Conservation (phyloP, 2,329 filamentous ascomycete species). For the Xylaria sp. region DNA sequence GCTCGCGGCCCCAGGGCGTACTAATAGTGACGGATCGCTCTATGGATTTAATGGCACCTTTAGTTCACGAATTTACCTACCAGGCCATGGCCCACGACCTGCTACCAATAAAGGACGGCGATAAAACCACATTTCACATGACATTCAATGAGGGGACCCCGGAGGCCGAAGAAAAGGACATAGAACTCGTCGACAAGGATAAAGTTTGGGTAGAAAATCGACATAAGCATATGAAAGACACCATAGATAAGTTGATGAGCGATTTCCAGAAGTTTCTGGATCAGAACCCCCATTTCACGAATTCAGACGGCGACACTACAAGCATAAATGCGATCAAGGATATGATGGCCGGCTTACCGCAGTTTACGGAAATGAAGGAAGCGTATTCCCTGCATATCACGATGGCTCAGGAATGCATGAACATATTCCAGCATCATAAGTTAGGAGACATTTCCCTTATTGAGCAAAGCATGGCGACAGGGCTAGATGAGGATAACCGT, state of each 20-base stretch:
- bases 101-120: constrained; percentile 83
- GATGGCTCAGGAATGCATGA: constrained; percentile 98
- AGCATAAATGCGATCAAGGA: constrained; percentile 92
- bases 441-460: constrained; percentile 84
- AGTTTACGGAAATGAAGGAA: constrained; percentile 95
- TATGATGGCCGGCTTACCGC: constrained; percentile 92
- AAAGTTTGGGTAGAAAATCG: constrained; percentile 94
- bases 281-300: constrained; percentile 90
- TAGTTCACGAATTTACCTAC: constrained; percentile 96
- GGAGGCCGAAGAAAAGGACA: constrained; percentile 80
- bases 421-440: constrained; percentile 83
- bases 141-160: constrained; percentile 74
- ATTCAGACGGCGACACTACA: constrained; percentile 70
- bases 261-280: constrained; percentile 93
- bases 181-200: constrained; percentile 90
- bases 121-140: constrained; percentile 86
- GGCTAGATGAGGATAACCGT: constrained; percentile 87
- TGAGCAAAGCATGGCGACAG: constrained; percentile 90
- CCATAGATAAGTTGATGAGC: constrained; percentile 87
- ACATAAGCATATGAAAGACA: constrained; percentile 97
- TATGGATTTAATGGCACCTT: constrained; percentile 87
- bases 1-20: constrained; percentile 77
- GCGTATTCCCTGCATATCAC: constrained; percentile 91
- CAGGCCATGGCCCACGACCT: constrained; percentile 98
- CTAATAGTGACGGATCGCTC: constrained; percentile 89